These are phyloP conservation scores for Kurtzmaniella natalensis DNA, from an alignment of 1,139 yeast species.

Conservation along the genomic window DNA sequence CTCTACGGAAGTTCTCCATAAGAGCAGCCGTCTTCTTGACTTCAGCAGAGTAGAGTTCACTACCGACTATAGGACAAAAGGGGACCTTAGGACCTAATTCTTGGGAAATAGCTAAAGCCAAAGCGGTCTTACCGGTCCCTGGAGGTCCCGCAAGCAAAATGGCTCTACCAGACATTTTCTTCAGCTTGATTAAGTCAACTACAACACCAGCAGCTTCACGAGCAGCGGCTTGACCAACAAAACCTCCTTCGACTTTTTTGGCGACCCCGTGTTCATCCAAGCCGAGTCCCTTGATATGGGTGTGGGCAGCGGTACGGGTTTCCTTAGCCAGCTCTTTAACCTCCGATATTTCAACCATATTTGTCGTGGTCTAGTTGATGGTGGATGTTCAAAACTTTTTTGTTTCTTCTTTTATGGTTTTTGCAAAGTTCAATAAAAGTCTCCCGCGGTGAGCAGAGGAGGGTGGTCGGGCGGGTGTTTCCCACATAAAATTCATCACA, in stretches of 20 bases:
- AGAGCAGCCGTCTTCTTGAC: conserved; percentile 95
- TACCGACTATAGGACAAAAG: conserved; percentile 95
- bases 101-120: conserved; percentile 93
- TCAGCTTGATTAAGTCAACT: conserved; percentile 89
- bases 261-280: conserved; percentile 88
- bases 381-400: not conserved
- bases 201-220: conserved; percentile 97
- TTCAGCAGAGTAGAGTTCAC: conserved; percentile 93
- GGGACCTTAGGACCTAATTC: conserved; percentile 98
- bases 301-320: conserved; percentile 90
- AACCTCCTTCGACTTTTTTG: conserved; percentile 84
- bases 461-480: not conserved
- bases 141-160: conserved; percentile 95
- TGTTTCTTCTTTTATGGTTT: no score
- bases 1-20: conserved; percentile 96
- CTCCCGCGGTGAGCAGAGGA: conserved; percentile 2
- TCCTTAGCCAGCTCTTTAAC: conserved; percentile 65
- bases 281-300: conserved; percentile 94
- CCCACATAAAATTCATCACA: not conserved
- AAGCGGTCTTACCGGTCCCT: conserved; percentile 96
- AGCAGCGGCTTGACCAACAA: conserved; percentile 92
- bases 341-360: conserved; percentile 82
- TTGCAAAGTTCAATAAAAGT: no score
- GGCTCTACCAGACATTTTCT: conserved; percentile 96
- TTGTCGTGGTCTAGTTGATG: conserved; percentile 4